Evolutionary conservation across 1,139 yeast genomes (phyloP).

Genomic region (Kazachstania sp.): DNA sequence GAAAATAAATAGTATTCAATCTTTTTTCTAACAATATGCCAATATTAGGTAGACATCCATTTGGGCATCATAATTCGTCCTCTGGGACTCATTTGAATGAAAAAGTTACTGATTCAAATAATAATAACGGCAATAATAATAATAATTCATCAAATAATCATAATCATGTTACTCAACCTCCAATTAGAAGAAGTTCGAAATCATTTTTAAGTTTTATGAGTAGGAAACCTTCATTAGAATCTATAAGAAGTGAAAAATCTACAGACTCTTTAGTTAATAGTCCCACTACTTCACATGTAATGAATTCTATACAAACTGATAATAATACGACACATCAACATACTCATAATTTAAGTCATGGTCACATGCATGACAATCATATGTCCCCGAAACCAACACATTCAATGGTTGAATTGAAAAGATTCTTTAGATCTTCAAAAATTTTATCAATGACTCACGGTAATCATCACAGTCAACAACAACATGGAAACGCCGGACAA

Average conservation of each 20-base stretch:
- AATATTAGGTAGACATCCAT: constrained; percentile 21
- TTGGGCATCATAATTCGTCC: constrained; percentile 12
- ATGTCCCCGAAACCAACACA: constrained; percentile 33
- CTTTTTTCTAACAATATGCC: constrained; percentile 12
- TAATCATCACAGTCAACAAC: constrained; percentile 2
- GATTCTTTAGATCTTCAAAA: constrained; percentile 45
- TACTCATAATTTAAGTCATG: not conserved
- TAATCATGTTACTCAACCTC: constrained; percentile 7
- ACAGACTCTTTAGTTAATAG: constrained; percentile 8
- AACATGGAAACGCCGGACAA: too few relatives aligned
- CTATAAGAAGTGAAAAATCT: constrained; percentile 24
- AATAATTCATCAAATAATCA: not conserved
- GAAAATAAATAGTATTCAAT: too few relatives aligned
- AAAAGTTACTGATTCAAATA: not conserved
- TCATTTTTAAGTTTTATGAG: constrained; percentile 24
- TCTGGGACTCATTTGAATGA: constrained; percentile 11
- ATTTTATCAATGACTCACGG: constrained; percentile 9
- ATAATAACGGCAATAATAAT: not conserved
- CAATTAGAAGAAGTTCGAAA: constrained; percentile 17
- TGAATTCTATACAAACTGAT: not conserved
- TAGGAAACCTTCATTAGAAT: constrained; percentile 24
- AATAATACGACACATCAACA: not conserved
- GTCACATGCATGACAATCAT: constrained; percentile 3
- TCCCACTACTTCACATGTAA: not conserved
- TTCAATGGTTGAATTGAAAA: constrained; percentile 68